Percentiles rank a stretch among this genome's conserved stretches.
Evolutionary conservation across 2,329 filamentous ascomycete species (phyloP).

Genomic region (Hymenoscyphus infarciens): DNA sequence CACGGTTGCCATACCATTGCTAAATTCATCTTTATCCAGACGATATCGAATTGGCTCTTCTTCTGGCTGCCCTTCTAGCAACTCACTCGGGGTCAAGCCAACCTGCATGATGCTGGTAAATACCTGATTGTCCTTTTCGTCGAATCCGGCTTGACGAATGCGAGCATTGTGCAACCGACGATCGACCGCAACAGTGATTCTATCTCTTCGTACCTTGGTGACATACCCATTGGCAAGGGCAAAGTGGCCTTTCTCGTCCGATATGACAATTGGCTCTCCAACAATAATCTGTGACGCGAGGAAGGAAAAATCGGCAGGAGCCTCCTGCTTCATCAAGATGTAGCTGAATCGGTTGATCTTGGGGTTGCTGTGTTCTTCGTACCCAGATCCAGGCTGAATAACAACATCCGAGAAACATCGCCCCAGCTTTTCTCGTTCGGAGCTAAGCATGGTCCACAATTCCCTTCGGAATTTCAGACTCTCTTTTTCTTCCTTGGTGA

Average conservation of each 20-base stretch:
- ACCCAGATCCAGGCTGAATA: slow-evolving; percentile 72
- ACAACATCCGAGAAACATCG: slow-evolving; percentile 87
- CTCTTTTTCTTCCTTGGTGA: slow-evolving; percentile 93
- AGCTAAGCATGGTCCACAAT: slow-evolving; percentile 92
- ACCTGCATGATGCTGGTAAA: slow-evolving; percentile 94
- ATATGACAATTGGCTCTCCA: slow-evolving; percentile 93
- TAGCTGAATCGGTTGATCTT: slow-evolving; percentile 94
- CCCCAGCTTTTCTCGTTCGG: slow-evolving; percentile 80
- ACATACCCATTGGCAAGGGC: slow-evolving; percentile 91
- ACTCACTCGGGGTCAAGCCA: slow-evolving; percentile 49
- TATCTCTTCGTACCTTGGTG: slow-evolving; percentile 67
- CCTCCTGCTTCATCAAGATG: slow-evolving; percentile 70
- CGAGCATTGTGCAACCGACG: slow-evolving; percentile 83
- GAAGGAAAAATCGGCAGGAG: slow-evolving; percentile 69
- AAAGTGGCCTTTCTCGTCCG: slow-evolving; percentile 92
- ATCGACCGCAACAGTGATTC: slow-evolving; percentile 87
- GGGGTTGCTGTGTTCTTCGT: slow-evolving; percentile 63
- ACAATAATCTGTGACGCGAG: slow-evolving; percentile 81
- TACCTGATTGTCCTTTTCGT: slow-evolving; percentile 72
- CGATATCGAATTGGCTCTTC: slow-evolving; percentile 67
- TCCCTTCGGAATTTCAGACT: slow-evolving; percentile 83
- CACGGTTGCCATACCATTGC: slow-evolving; percentile 92
- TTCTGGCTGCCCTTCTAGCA: slow-evolving; percentile 48
- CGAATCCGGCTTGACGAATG: slow-evolving; percentile 70
- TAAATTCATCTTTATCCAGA: slow-evolving; percentile 96